Percentiles rank a stretch among this genome's conserved stretches.
Evolutionary conservation across 305 asterid genomes (phyloP).

Genomic region (Rubia peregrina): DNA sequence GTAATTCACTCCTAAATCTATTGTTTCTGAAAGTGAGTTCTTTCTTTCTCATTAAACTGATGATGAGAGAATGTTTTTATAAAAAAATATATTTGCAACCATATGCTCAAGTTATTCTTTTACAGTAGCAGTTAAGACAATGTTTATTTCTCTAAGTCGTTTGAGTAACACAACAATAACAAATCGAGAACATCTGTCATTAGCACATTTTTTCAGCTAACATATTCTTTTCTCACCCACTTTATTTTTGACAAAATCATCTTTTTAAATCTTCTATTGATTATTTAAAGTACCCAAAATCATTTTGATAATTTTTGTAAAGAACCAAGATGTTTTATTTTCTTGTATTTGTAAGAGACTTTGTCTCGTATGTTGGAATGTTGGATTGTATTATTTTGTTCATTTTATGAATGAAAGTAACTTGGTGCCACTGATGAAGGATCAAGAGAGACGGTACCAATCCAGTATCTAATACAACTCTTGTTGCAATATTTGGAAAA

Average conservation of each 20-base stretch:
- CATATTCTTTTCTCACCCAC: constrained; percentile 14
- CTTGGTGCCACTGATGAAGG: constrained; percentile 28
- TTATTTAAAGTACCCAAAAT: neutral
- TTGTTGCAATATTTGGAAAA: constrained; percentile 72
- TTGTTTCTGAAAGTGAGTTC: too few species aligned
- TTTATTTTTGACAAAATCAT: constrained; percentile 1
- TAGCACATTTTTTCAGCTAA: too few species aligned
- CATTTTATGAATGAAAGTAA: neutral
- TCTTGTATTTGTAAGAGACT: neutral
- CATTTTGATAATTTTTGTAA: neutral
- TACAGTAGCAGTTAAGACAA: too few species aligned
- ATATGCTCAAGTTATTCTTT: too few species aligned
- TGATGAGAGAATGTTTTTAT: too few species aligned
- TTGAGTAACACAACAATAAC: too few species aligned
- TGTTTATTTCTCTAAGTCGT: too few species aligned
- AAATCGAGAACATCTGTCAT: too few species aligned
- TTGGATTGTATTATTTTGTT: neutral
- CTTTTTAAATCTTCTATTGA: neutral
- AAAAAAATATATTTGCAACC: too few species aligned
- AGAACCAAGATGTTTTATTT: neutral
- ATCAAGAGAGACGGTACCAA: constrained; percentile 83
- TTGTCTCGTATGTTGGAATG: neutral
- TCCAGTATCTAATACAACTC: constrained; percentile 68
- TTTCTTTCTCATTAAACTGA: too few species aligned
- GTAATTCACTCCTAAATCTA: too few species aligned